A percentile compares a stretch with the other conserved stretches of the same genome.
These are phyloP conservation scores for Orychophragmus violaceus DNA, from an alignment of 345 rosid species.

Conservation along the genomic window DNA sequence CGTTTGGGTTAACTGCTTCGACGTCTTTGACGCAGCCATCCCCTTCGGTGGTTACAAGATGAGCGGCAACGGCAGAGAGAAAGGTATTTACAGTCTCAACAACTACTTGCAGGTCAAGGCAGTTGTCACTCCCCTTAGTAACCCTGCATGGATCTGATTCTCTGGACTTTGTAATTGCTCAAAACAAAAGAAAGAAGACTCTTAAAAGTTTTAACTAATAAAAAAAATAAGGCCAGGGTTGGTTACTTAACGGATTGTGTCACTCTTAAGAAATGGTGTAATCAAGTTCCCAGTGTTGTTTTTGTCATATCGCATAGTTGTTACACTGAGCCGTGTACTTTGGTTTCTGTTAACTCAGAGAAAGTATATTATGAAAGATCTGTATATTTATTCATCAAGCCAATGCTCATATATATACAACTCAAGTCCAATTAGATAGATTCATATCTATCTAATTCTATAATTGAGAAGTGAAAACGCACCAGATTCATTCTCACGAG, in stretches of 20 bases:
- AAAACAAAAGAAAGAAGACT: not conserved
- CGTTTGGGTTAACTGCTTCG: slow-evolving; percentile 88
- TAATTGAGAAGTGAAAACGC: no score
- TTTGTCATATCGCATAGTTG: not conserved
- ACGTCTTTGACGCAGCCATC: slow-evolving; percentile 85
- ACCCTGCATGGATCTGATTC: slow-evolving; percentile 77
- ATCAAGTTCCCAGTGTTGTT: not conserved
- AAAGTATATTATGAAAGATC: no score
- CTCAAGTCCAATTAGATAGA: no score
- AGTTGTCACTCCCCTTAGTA: slow-evolving; percentile 65
- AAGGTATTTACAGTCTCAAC: slow-evolving; percentile 80
- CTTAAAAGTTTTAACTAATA: not conserved
- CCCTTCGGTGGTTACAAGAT: slow-evolving; percentile 97
- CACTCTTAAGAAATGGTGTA: not conserved
- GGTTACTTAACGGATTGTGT: not conserved
- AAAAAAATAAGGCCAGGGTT: not conserved
- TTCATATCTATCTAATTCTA: no score
- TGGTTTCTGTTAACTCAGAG: no score
- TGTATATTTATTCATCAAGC: no score
- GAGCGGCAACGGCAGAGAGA: slow-evolving; percentile 95
- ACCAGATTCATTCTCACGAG: no score
- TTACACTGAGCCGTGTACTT: not conserved
- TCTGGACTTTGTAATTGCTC: not conserved
- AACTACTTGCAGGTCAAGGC: slow-evolving; percentile 96
- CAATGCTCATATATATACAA: no score